Evolutionary conservation across 208 protist genomes (phyloP), one percentile per base, ranked within the genome.

Genomic region (Leishmania mexicana): DNA sequence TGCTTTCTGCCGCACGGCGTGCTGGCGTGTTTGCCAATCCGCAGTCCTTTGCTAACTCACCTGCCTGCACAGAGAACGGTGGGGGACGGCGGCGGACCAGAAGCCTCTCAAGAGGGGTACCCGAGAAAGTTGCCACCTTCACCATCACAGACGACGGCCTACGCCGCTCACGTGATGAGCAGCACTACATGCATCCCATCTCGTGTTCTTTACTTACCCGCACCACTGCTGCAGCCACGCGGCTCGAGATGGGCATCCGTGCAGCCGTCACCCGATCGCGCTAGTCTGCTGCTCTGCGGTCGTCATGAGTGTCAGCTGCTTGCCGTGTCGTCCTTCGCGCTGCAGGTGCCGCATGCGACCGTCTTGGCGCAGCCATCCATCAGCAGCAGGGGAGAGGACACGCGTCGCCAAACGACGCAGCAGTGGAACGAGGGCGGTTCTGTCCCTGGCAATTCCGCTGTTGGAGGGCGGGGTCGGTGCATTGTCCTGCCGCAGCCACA

Each of bases 401-500:
- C 45, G 40, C 51, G 24, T 54, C 11, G 47, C 21, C 5, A 13
- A 62, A 10, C 5, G 40, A 42, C 38, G 45, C 42, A 53, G n/a
- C 70, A 31, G 70, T 54, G 70, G 70, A 35, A n/a, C 45, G 13
- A 54, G 70, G 21, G 40, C 5, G 70, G 70, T 35, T 3, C 45
- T 74, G 42, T 11, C 6, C 42, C 21, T 54, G 45, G 28, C 28
- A 31, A 6, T 24, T 3, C 28, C 54, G 70, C 45, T 3, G 24
- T 40, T 53, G 45, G n/a, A 8, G 11, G 68, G 38, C 24, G 28
- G 35, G 42, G 45, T 10, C 70, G 28, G 21, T 51, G 70, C 49
- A 42, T 75, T 21, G 51, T 81, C 3, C 72, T 81, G 4, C 82
- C 78, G 62, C 85, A 88, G 74, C 85, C 81, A 51, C 85, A 88